Evolutionary conservation across 2,329 filamentous ascomycete species (phyloP), one percentile per base, ranked within the genome.

Genomic region (Xylariaceae sp.): DNA sequence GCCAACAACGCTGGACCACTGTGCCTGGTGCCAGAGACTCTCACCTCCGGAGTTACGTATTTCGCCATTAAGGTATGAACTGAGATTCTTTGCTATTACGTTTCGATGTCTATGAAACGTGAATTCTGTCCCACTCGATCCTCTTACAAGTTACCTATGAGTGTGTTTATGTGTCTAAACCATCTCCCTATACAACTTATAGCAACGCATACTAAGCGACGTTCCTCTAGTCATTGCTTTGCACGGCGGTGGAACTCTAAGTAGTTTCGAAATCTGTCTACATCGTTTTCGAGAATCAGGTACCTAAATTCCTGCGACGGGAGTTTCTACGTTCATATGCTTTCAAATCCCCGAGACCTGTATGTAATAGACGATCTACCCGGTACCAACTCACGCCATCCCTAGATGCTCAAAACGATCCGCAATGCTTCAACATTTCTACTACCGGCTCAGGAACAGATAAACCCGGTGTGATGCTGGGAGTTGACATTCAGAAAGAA

Each of bases 401-500:
- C 43, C 51, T 61, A 51, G 66, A 74, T 12, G 74, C 75, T 44
- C 75, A 78, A 65, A 74, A 72, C 65, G 78, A 78, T 64, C 74
- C 75, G 41, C 74, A 77, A 59, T 78, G 81, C 65, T 68, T 81
- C 65, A 83, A 84, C 71, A 66, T 84, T 55, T 71, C 78, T 55
- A 71, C 84, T 58, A 77, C 74, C 36, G 78, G 79, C 40, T 75
- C 78, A 51, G 63, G 63, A 30, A 74, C 71, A 47, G 58, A 60
- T 13, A 70, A 71, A 56, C 72, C 73, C 19, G 60, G 65, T 32
- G 80, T 80, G 54, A 75, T 73, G 26, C 66, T 74, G 15, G 80
- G 77, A 49, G 79, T 76, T 18, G 67, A 67, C 34, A 74, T 85
- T 41, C 84, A 83, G 72, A 78, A 70, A 41, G 63, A 70, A 51